Evolutionary conservation across 129 eudicot species (phyloP), one percentile per base, ranked within the genome.

Genomic region (Saussurea involucrata): DNA sequence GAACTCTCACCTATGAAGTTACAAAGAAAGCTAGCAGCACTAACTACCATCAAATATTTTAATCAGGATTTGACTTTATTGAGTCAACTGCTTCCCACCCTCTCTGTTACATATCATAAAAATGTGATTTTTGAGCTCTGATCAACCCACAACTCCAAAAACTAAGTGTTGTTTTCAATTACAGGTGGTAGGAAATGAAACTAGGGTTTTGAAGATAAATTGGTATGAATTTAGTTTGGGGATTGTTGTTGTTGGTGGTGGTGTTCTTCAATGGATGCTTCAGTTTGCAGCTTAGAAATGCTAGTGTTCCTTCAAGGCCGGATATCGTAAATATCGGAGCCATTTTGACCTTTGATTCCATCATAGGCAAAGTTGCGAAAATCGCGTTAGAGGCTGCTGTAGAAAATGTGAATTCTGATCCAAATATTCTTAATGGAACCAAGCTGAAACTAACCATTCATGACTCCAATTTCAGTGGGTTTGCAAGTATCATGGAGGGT

Each of bases 401-500:
- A 1, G 81, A 82, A 37, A 78, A 88, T 73, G 88, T 90, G 65
- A 90, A 88, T 67, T 80, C 88, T 76, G 79, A 81, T 75, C 87
- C 91, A 20, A 53, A 18, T 37, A 37, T 90, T 72, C 89, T 90
- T 68, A 71, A 34, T 20, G 93, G 86, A 75, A 88, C 91, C 71
- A 84, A 78, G 72, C 87, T 91, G 31, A 86, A 80, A 9, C 20
- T 91, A 29, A 69, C 79, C 21, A 61, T 76, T 74, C 85, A 64
- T 36, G 88, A 91, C 57, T 71, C 84, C 76, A 73, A 88, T 64
- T 83, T 37, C 72, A 85, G 88, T 68, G 90, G 90, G 53, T 91
- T 91, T 78, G 61, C 79, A 22, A 91, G 93, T 8, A 82, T 88
- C 31, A 63, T 86, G 82, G 90, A 86, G 73, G 93, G 97, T 90